Evolutionary conservation across 2,329 filamentous ascomycete species (phyloP).

Genomic region (Cladophialophora psammophila): DNA sequence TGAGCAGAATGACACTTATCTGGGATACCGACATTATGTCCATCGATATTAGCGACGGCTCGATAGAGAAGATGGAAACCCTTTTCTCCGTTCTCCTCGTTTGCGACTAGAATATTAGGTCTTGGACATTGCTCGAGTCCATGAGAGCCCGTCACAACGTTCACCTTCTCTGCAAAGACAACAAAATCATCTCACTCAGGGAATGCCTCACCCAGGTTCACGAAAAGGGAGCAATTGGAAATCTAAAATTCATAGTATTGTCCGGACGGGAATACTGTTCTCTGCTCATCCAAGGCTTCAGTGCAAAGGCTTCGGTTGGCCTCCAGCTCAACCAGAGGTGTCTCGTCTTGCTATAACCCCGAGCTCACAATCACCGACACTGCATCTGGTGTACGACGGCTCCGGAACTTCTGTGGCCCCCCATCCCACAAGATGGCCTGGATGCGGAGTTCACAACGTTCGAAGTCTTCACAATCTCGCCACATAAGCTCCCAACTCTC

Average conservation of each 20-base stretch:
- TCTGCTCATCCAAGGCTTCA: background rate
- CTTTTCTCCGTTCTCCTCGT: constrained; percentile 38
- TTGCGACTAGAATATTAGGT: constrained; percentile 43
- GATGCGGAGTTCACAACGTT: background rate
- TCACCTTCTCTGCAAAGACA: constrained; percentile 22
- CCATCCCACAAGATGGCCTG: background rate
- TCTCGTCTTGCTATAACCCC: background rate
- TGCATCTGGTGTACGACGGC: constrained; percentile 1
- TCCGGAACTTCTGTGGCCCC: background rate
- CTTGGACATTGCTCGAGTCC: constrained; percentile 43
- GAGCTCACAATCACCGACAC: background rate
- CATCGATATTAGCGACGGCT: constrained; percentile 37
- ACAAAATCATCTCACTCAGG: constrained; percentile 17
- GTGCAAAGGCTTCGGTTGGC: background rate
- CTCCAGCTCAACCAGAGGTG: background rate
- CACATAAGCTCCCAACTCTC: background rate
- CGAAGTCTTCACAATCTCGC: background rate
- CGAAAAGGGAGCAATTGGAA: constrained; percentile 14
- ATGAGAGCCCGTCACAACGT: constrained; percentile 23
- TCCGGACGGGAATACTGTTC: background rate
- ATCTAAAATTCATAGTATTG: background rate
- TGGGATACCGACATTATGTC: constrained; percentile 42
- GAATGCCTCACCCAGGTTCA: constrained; percentile 19
- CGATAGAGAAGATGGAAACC: constrained; percentile 29
- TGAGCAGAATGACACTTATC: constrained; percentile 38